These are phyloP conservation scores for Coemansia sp. DNA, from an alignment of 192 early-diverging fungal species.

Conservation along the genomic window DNA sequence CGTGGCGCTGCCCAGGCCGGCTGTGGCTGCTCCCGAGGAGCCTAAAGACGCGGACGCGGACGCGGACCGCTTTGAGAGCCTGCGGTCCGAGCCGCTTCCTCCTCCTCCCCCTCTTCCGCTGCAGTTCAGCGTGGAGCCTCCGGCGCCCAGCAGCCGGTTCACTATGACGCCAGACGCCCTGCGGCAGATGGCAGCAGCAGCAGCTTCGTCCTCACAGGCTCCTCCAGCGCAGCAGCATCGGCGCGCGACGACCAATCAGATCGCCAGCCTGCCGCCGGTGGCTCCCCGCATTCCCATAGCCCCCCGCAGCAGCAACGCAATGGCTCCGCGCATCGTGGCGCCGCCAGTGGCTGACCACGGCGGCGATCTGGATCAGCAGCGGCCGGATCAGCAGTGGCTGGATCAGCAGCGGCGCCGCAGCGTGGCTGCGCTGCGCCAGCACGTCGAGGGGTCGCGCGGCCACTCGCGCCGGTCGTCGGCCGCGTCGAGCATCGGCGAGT, in stretches of 20 bases:
- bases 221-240: not conserved
- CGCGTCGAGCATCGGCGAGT: conserved; percentile 39
- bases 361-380: too few species aligned
- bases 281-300: conserved; percentile 20
- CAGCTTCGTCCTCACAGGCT: not conserved
- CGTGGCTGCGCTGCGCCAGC: conserved; percentile 44
- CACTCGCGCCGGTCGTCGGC: conserved; percentile 47
- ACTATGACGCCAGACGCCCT: conserved; percentile 50
- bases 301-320: not conserved
- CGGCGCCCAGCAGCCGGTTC: conserved; percentile 8
- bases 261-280: conserved; percentile 26
- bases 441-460: conserved; percentile 13
- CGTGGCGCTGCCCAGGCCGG: conserved; percentile 25
- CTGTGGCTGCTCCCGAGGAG: not conserved
- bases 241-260: not conserved
- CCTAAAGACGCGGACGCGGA: not conserved
- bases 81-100: not conserved
- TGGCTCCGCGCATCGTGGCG: not conserved
- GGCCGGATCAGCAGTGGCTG: conserved; percentile 34
- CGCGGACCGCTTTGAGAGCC: not conserved
- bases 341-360: too few species aligned
- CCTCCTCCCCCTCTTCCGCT: too few species aligned
- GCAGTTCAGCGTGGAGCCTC: not conserved
- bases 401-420: conserved; percentile 48
- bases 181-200: conserved; percentile 22